A percentile compares a stretch with the other conserved stretches of the same genome.
These are phyloP conservation scores for Tetrahymena borealis DNA, from an alignment of 73 alveolate genomes.

Conservation along the genomic window DNA sequence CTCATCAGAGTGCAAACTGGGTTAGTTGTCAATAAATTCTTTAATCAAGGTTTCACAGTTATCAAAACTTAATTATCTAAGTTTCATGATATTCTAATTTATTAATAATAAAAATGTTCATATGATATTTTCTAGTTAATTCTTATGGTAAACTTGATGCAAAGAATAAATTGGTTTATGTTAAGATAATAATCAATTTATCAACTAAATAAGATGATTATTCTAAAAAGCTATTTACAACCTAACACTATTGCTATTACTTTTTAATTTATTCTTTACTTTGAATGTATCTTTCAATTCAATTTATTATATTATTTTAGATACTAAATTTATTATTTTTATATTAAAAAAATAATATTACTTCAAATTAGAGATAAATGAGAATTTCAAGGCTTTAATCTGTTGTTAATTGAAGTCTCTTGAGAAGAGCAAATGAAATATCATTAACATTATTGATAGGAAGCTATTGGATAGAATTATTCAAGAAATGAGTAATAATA, in stretches of 20 bases:
- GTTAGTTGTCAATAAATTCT: not conserved
- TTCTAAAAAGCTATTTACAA: too few relatives aligned
- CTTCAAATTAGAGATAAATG: not conserved
- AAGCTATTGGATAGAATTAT: not conserved
- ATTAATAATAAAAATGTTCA: too few relatives aligned
- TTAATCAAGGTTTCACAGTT: not conserved
- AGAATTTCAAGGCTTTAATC: not conserved
- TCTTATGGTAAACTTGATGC: too few relatives aligned
- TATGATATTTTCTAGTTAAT: too few relatives aligned
- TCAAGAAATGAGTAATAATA: not conserved
- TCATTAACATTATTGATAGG: not conserved
- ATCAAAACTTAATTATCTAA: not conserved
- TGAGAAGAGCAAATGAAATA: not conserved
- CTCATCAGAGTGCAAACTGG: not conserved
- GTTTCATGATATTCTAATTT: not conserved
- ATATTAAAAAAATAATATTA: not conserved
- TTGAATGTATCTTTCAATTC: too few relatives aligned
- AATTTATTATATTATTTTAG: too few relatives aligned
- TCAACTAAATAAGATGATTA: too few relatives aligned
- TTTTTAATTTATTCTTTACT: too few relatives aligned
- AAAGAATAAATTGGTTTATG: too few relatives aligned
- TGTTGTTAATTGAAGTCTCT: not conserved
- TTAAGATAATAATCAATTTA: too few relatives aligned
- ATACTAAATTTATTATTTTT: not conserved
- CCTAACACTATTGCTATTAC: too few relatives aligned